phyloP scores from a whole-genome alignment of 352 stramenopile genomes.

The Globisporangium polare region DNA sequence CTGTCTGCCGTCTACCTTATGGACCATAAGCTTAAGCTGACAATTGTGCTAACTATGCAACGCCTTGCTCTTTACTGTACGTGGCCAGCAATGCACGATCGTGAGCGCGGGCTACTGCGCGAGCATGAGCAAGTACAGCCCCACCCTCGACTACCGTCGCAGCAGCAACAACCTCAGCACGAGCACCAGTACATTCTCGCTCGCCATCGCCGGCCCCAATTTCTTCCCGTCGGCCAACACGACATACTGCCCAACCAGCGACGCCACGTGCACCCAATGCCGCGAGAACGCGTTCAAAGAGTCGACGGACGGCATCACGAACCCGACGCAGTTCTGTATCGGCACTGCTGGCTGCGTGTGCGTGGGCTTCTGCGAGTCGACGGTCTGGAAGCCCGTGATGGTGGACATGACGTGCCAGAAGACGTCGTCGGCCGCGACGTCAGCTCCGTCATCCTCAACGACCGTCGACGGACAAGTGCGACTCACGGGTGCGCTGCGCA shows the following conservation, averaged over 20 bases:
- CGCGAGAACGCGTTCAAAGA: constrained; percentile 20
- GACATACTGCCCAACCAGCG: constrained; percentile 44
- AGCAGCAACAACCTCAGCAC: constrained; percentile 7
- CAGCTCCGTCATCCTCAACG: background rate
- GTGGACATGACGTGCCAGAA: constrained; percentile 19
- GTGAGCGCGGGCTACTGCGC: constrained; percentile 53
- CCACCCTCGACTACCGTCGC: constrained; percentile 36
- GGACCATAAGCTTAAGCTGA: too few relatives aligned
- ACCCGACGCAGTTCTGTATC: constrained; percentile 30
- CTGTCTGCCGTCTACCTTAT: too few relatives aligned
- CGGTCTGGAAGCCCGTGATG: constrained; percentile 20
- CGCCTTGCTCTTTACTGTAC: background rate
- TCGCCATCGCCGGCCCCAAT: constrained; percentile 22
- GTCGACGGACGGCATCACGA: constrained; percentile 21
- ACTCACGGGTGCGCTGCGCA: constrained; percentile 7
- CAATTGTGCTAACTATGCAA: too few relatives aligned
- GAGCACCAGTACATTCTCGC: background rate
- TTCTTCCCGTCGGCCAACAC: constrained; percentile 58
- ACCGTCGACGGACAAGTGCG: background rate
- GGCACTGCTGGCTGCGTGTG: constrained; percentile 34
- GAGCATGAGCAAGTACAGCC: constrained; percentile 37
- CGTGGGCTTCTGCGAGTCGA: constrained; percentile 35
- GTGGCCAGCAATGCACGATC: constrained; percentile 40
- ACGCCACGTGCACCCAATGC: constrained; percentile 29
- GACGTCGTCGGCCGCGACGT: constrained; percentile 9